Evolutionary conservation across 139 green algal species (phyloP).

Genomic region (Coccomyxa sp.): DNA sequence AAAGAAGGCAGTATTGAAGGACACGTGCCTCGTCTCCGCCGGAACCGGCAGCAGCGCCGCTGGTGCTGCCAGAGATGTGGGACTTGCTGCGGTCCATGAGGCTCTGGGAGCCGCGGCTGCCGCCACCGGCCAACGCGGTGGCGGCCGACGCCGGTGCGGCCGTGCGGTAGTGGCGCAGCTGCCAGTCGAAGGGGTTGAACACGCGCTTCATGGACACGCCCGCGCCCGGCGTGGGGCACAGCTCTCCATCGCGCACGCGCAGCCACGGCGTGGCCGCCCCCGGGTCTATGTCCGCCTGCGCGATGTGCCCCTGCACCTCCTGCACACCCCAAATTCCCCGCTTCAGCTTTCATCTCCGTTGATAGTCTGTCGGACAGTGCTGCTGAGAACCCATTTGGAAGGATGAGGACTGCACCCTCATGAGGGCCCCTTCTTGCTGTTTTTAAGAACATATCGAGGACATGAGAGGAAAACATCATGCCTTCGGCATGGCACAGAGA

Average conservation of each 20-base stretch:
- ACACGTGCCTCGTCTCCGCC: background rate
- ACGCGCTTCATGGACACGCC: conserved; percentile 12
- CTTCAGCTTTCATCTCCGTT: background rate
- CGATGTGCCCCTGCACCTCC: conserved; percentile 39
- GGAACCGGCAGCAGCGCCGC: background rate
- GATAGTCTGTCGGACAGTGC: background rate
- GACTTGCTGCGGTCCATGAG: background rate
- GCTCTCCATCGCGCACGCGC: conserved; percentile 5
- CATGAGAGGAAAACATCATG: too few relatives aligned
- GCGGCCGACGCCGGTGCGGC: too few relatives aligned
- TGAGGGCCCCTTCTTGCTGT: too few relatives aligned
- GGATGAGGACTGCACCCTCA: too few relatives aligned
- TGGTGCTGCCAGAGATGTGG: background rate
- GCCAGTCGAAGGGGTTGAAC: conserved; percentile 44
- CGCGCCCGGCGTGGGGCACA: background rate
- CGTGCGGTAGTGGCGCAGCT: conserved; percentile 36
- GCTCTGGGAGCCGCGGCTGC: background rate
- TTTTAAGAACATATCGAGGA: too few relatives aligned
- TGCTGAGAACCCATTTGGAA: background rate
- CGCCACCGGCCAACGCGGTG: too few relatives aligned
- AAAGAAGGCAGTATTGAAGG: too few relatives aligned
- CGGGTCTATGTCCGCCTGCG: conserved; percentile 35
- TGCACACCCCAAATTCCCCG: background rate
- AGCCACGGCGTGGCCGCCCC: conserved; percentile 32
- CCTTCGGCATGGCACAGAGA: too few relatives aligned